phyloP scores from a whole-genome alignment of 306 rosid species.

The Sicyos baderoa region DNA sequence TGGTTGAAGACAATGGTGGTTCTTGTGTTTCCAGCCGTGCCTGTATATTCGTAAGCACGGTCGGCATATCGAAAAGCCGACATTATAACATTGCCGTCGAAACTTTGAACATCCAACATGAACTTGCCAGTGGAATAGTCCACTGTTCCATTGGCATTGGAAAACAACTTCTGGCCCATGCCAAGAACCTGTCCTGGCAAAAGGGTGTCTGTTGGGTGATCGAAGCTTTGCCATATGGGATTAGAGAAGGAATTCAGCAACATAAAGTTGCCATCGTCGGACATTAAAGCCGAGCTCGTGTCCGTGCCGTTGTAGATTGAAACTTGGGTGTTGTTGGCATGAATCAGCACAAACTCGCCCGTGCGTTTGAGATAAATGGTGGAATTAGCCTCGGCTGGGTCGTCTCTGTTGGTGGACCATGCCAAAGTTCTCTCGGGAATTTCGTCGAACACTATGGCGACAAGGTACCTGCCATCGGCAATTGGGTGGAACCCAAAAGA shows the following conservation, averaged over 20 bases:
- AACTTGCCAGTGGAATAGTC: constrained; percentile 10
- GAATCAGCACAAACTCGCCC: neutral
- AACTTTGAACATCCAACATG: neutral
- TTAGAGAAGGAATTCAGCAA: constrained; percentile 2
- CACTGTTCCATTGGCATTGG: constrained; percentile 16
- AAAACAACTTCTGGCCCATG: neutral
- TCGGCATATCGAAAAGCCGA: constrained; percentile 15
- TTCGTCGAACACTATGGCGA: constrained; percentile 23
- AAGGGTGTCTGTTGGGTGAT: constrained; percentile 25
- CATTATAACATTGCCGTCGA: neutral
- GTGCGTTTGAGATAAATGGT: neutral
- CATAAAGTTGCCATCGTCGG: constrained; percentile 29
- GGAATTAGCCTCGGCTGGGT: constrained; percentile 4
- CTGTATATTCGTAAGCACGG: constrained; percentile 21
- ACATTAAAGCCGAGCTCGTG: constrained; percentile 23
- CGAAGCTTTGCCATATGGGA: constrained; percentile 24
- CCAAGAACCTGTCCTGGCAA: constrained; percentile 6
- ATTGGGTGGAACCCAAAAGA: constrained; percentile 25
- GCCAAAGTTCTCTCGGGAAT: constrained; percentile 23
- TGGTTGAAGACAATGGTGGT: constrained; percentile 23
- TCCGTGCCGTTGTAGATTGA: neutral
- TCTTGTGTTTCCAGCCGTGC: neutral
- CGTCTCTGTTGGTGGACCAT: constrained; percentile 26
- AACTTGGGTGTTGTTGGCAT: neutral
- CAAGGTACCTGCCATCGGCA: constrained; percentile 2